phyloP scores from a whole-genome alignment of 345 rosid species.

The Eucalyptus curtisii region DNA sequence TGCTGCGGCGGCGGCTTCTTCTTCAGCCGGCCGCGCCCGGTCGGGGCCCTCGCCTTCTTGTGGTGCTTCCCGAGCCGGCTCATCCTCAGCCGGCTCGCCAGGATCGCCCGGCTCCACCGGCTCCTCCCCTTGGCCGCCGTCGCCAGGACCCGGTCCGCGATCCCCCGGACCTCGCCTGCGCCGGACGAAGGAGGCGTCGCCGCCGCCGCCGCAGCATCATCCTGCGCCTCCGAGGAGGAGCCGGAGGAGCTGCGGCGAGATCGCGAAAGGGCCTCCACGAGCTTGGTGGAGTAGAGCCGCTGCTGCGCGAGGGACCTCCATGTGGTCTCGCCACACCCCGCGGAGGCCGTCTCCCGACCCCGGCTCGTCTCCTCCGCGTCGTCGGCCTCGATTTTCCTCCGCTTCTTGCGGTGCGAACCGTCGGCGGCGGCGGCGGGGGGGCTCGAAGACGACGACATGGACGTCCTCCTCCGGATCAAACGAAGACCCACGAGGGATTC shows the following conservation, averaged over 20 bases:
- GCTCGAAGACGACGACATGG: not conserved
- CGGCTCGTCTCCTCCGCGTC: not conserved
- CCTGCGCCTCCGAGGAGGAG: not conserved
- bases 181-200: not conserved
- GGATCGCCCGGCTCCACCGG: constrained; percentile 71
- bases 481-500: not conserved
- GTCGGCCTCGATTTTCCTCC: not conserved
- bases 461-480: not conserved
- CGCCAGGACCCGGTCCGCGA: constrained; percentile 46
- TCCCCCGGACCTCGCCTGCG: constrained; percentile 20
- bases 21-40: constrained; percentile 8
- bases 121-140: constrained; percentile 46
- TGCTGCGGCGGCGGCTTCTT: not conserved
- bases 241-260: constrained; percentile 9
- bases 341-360: not conserved
- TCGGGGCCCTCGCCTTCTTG: constrained; percentile 26
- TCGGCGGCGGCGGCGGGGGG: not conserved
- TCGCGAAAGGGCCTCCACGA: constrained; percentile 46
- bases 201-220: not conserved
- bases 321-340: not conserved
- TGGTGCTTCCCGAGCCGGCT: constrained; percentile 25
- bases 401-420: not conserved
- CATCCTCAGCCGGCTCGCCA: constrained; percentile 20
- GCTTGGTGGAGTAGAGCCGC: constrained; percentile 60
- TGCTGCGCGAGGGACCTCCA: constrained; percentile 56